A percentile compares a stretch with the other conserved stretches of the same genome.
Evolutionary conservation across 495 filamentous ascomycete genomes (phyloP).

Genomic region (Neurospora sp.): DNA sequence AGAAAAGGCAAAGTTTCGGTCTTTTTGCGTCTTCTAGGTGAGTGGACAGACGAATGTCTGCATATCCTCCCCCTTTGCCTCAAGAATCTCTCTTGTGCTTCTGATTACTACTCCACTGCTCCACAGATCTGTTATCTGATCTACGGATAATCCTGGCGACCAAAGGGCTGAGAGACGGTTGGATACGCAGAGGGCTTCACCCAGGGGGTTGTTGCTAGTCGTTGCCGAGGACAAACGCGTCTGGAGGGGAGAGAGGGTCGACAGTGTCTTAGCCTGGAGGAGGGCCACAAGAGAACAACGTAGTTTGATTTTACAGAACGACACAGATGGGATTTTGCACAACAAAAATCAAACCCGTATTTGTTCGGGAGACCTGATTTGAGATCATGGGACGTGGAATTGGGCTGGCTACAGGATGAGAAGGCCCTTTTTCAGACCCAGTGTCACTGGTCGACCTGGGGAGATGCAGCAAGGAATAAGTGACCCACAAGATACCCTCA

Average conservation of each 20-base stretch:
- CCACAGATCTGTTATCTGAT: slow-evolving; percentile 16
- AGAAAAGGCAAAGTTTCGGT: neutral
- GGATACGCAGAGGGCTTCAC: neutral
- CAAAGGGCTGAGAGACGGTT: neutral
- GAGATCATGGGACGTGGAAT: neutral
- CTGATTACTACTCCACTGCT: slow-evolving; percentile 1
- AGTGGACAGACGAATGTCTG: neutral
- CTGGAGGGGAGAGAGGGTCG: neutral
- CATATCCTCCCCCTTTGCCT: neutral
- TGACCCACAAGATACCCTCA: neutral
- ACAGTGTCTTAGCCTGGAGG: neutral
- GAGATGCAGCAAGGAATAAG: neutral
- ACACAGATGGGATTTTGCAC: neutral
- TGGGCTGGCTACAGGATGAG: neutral
- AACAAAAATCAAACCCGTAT: neutral
- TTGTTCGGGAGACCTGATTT: neutral
- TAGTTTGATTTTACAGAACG: neutral
- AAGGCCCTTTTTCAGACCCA: neutral
- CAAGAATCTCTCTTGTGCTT: neutral
- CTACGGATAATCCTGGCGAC: slow-evolving; percentile 2
- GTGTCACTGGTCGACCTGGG: neutral
- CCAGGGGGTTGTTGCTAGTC: neutral
- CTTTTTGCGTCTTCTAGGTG: neutral
- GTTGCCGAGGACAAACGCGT: neutral
- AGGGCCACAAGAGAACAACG: neutral